Base-by-base conservation (phyloP, 2,329 filamentous ascomycete species). In the Colletotrichum spinosum region DNA sequence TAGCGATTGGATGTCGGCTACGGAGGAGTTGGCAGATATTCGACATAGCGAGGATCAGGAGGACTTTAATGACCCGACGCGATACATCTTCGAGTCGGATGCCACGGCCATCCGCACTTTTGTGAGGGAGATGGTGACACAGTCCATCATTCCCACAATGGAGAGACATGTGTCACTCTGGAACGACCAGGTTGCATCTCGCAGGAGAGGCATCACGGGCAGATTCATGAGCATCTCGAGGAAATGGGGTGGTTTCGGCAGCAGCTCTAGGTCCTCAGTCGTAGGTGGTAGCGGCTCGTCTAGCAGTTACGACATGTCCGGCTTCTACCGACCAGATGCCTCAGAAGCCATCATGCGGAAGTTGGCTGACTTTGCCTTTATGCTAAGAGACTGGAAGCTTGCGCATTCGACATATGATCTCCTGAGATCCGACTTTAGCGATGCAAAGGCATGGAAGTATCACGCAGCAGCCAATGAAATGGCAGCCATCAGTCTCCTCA, bases 141-240 rank as follows among this genome's bases (percentile, higher is more conserved):
- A 98, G 75, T 98, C 95, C 2, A 89, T 99, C 56, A 86, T 99
- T 61, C 96, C 97, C 1, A 94, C 92, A 45, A 99, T 99, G 97
- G 96, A 99, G 78, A 91, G 95, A 60, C 90, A 92, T 69, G 88
- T 97, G 10, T 91, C 93, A 6, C 84, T 94, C 6, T 99, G 96
- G 97, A 99, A 99, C 73, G 96, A 99, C 72, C 95, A 98, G 77
- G 92, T 98, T 34, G 94, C 95, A 13, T 97, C 97, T 11, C 88
- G 93, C 64, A 86, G 97, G 62, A 90, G 93, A 73, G 97, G 97
- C 12, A 85, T 99, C 52, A 92, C 92, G 60, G 97, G 97, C 10
- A 89, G 94, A n/a, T 95, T 99, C 77, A 94, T 97, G 84, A 97
- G 92, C 9, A 83, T 99, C 61, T 97, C 94, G 0, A 94, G 96